A percentile compares a stretch with the other conserved stretches of the same genome.
These are phyloP conservation scores for Chrysoporthe deuterocubensis DNA, from an alignment of 2,329 filamentous ascomycete species.

Conservation along the genomic window DNA sequence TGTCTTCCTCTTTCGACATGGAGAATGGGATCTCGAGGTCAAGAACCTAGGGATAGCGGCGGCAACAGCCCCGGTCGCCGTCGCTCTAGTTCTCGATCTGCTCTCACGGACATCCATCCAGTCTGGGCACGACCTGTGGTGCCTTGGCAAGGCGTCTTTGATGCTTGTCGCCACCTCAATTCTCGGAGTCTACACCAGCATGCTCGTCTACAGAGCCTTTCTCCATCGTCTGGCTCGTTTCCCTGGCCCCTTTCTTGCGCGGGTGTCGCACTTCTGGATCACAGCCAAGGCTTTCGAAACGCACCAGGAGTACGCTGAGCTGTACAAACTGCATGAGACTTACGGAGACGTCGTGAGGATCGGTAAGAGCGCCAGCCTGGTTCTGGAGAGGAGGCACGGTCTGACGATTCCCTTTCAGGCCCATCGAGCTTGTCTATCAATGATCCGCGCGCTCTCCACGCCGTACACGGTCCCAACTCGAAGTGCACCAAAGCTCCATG, in stretches of 20 bases:
- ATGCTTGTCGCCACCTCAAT: conserved; percentile 7
- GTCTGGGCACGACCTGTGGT: neutral
- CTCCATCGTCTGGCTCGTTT: conserved; percentile 22
- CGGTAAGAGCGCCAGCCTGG: neutral
- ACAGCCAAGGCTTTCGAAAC: neutral
- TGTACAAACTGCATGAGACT: conserved; percentile 12
- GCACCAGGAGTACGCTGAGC: conserved; percentile 16
- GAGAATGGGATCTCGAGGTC: conserved; percentile 21
- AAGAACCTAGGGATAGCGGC: conserved; percentile 9
- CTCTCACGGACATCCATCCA: neutral
- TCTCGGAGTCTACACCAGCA: conserved; percentile 20
- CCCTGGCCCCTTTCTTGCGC: conserved; percentile 23
- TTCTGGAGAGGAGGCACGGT: no score
- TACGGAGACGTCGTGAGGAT: conserved; percentile 25
- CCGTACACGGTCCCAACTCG: conserved; percentile 4
- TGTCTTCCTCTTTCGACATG: conserved; percentile 15
- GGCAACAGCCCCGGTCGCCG: conserved; percentile 14
- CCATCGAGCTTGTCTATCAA: conserved; percentile 20
- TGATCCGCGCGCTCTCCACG: conserved; percentile 14
- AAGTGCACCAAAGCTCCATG: conserved; percentile 19
- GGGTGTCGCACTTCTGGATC: conserved; percentile 20
- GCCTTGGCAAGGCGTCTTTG: conserved; percentile 2
- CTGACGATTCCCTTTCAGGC: neutral
- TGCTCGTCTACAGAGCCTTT: conserved; percentile 21
- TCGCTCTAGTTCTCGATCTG: conserved; percentile 9